Percentiles rank a stretch among this genome's conserved stretches.
Evolutionary conservation across 352 stramenopile species (phyloP).

Genomic region (Pythium aphanidermatum): DNA sequence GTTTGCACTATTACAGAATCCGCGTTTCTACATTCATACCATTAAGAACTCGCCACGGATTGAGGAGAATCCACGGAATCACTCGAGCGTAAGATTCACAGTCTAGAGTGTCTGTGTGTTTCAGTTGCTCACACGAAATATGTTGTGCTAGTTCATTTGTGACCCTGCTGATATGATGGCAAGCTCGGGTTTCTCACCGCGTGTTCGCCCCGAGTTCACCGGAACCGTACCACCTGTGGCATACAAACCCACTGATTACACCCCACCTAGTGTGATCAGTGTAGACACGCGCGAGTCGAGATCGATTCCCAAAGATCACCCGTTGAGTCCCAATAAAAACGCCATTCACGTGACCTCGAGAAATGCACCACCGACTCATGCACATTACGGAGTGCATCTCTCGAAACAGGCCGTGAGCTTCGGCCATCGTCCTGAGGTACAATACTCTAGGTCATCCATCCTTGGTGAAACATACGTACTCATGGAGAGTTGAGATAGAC

Average conservation of each 20-base stretch:
- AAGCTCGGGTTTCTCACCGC: constrained; percentile 46
- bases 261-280: constrained; percentile 36
- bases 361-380: constrained; percentile 15
- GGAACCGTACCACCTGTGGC: constrained; percentile 26
- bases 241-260: constrained; percentile 40
- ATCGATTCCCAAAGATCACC: constrained; percentile 11
- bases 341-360: constrained; percentile 15
- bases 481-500: no score
- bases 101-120: no score
- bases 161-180: constrained; percentile 46
- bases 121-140: no score
- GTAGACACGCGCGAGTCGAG: constrained; percentile 42
- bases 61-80: constrained; percentile 59
- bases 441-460: neutral
- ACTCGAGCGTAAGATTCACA: constrained; percentile 75
- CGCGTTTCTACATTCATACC: constrained; percentile 57
- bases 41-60: constrained; percentile 36
- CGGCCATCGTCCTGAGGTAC: constrained; percentile 60
- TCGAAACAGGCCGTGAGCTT: constrained; percentile 55
- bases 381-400: constrained; percentile 26
- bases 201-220: constrained; percentile 47
- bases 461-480: no score
- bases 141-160: constrained; percentile 82
- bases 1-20: constrained; percentile 53
- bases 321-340: constrained; percentile 14